Percentiles rank a stretch among this genome's conserved stretches.
Conservation (phyloP, 306 rosid species). For the Cyclanthera cordifolia region DNA sequence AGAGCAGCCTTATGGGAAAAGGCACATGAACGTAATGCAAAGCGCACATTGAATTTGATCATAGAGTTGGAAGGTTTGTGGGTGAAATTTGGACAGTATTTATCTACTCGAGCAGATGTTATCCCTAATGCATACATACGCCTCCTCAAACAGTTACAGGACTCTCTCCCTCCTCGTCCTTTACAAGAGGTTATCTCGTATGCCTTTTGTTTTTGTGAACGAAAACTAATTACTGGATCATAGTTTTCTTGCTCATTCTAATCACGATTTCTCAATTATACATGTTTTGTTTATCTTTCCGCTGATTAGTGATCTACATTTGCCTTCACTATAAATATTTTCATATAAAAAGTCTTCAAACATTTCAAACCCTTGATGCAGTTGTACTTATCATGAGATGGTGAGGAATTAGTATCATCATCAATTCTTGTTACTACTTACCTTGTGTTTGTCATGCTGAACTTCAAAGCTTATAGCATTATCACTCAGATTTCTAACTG, state of each 20-base stretch:
- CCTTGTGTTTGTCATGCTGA: background rate
- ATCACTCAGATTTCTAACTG: background rate
- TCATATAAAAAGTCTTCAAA: background rate
- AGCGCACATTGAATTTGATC: conserved; percentile 59
- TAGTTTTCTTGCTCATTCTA: background rate
- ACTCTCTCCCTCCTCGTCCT: conserved; percentile 97
- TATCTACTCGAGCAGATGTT: conserved; percentile 97
- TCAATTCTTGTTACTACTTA: background rate
- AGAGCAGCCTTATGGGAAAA: conserved; percentile 61
- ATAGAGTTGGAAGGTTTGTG: conserved; percentile 92
- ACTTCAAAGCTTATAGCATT: background rate
- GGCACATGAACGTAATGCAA: conserved; percentile 91
- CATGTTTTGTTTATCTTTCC: background rate
- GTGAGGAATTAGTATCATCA: background rate
- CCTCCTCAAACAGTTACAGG: conserved; percentile 79
- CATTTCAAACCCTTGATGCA: background rate
- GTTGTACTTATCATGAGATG: background rate
- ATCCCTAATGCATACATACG: conserved; percentile 73
- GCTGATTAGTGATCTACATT: background rate
- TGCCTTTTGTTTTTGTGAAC: background rate
- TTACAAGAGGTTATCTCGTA: conserved; percentile 56
- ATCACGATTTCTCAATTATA: background rate
- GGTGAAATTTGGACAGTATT: conserved; percentile 96
- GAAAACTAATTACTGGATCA: background rate
- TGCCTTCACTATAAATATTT: background rate